Percentiles rank a stretch among this genome's conserved stretches.
phyloP scores from a whole-genome alignment of 345 rosid genomes.

The Eucalyptus tenuipes region DNA sequence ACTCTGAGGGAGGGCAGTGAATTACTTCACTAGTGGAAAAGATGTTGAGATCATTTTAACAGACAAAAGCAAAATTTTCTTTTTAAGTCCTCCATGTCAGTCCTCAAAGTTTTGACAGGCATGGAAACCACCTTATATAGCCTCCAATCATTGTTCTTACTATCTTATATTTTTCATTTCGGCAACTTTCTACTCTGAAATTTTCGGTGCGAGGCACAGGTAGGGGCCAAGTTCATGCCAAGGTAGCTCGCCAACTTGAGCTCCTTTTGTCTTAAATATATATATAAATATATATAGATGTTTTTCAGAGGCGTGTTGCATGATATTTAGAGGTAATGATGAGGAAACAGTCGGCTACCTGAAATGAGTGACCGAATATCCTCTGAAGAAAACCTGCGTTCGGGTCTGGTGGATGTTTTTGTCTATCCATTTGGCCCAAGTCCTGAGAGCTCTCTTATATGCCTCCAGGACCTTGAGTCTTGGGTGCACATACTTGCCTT shows the following conservation, averaged over 20 bases:
- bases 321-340: neutral
- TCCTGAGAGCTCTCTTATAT: constrained; percentile 58
- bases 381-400: constrained; percentile 63
- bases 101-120: neutral
- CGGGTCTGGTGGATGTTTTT: constrained; percentile 33
- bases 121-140: neutral
- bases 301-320: neutral
- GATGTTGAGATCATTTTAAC: neutral
- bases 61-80: neutral
- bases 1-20: neutral
- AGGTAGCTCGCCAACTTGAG: neutral
- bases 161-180: neutral
- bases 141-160: neutral
- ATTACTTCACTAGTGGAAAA: neutral
- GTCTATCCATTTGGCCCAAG: constrained; percentile 91
- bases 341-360: constrained; percentile 14
- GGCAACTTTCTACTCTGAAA: neutral
- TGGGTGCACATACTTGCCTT: constrained; percentile 59
- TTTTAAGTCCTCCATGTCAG: neutral
- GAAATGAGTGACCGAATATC: constrained; percentile 85
- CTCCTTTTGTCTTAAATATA: neutral
- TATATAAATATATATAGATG: neutral
- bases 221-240: neutral
- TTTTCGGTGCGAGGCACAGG: neutral
- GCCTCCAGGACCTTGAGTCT: constrained; percentile 78